A percentile compares a stretch with the other conserved stretches of the same genome.
These are phyloP conservation scores for Phytophthora parvispora DNA, from an alignment of 352 stramenopile genomes.

Conservation along the genomic window DNA sequence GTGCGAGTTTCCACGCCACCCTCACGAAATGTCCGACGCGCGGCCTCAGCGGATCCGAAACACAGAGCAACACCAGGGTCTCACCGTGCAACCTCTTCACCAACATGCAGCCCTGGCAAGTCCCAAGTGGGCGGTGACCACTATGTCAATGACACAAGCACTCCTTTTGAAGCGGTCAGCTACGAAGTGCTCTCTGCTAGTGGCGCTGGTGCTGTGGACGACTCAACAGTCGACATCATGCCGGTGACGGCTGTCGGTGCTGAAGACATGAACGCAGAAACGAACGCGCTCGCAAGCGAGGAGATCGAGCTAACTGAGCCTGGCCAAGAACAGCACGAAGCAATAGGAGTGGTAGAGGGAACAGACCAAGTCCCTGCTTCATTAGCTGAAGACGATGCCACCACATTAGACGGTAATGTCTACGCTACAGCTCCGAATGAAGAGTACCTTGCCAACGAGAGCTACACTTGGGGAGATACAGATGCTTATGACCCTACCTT, in stretches of 20 bases:
- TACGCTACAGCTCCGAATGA: constrained; percentile 7
- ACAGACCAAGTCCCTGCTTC: neutral
- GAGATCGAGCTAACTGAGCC: constrained; percentile 13
- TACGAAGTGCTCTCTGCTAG: neutral
- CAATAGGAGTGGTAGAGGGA: neutral
- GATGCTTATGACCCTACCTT: constrained; percentile 18
- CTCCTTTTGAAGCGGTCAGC: too few species aligned
- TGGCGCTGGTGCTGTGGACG: neutral
- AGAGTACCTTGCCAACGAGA: constrained; percentile 5
- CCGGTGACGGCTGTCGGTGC: neutral
- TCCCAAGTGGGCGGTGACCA: neutral
- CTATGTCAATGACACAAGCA: neutral
- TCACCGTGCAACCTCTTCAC: constrained; percentile 2
- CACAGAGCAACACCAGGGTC: constrained; percentile 5
- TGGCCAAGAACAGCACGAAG: constrained; percentile 2
- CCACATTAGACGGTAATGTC: neutral
- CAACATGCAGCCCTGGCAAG: neutral
- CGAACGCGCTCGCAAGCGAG: neutral
- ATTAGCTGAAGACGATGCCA: constrained; percentile 6
- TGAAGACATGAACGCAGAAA: constrained; percentile 1
- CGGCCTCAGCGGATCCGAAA: constrained; percentile 28
- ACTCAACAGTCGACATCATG: neutral
- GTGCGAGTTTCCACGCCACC: neutral
- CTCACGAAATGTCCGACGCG: constrained; percentile 8
- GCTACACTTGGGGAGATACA: constrained; percentile 12